phyloP scores from a whole-genome alignment of 1,284 basidiomycete species.

The Trichosporon ovoides region DNA sequence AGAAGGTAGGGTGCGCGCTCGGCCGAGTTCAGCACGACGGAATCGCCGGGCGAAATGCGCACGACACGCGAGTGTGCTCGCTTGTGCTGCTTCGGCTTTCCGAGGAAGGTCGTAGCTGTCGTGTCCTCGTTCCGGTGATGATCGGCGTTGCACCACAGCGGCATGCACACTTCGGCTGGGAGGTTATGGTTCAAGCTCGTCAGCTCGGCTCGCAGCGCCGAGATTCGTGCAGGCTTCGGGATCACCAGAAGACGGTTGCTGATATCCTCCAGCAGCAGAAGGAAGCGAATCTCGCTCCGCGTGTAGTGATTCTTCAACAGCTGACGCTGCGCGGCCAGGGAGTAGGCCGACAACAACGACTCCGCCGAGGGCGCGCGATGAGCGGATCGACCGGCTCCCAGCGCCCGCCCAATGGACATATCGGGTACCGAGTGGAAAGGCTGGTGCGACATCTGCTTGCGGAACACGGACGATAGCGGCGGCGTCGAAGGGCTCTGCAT shows the following conservation, averaged over 20 bases:
- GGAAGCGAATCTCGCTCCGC: conserved; percentile 85
- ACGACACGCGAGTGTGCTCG: conserved; percentile 90
- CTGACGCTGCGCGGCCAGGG: conserved; percentile 60
- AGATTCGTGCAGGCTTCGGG: conserved; percentile 88
- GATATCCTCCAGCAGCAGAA: conserved; percentile 85
- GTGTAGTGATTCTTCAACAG: conserved; percentile 85
- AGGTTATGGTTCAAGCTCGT: conserved; percentile 94
- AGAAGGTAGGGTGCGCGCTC: conserved; percentile 92
- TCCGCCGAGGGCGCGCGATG: conserved; percentile 50
- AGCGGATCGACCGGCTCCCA: not conserved
- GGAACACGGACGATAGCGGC: conserved; percentile 2
- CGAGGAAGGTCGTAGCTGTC: not conserved
- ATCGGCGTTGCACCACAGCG: conserved; percentile 81
- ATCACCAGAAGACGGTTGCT: conserved; percentile 86
- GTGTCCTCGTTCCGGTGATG: conserved; percentile 46
- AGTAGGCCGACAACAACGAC: conserved; percentile 57
- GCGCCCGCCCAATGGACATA: conserved; percentile 50
- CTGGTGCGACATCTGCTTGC: conserved; percentile 25
- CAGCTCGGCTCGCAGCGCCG: conserved; percentile 89
- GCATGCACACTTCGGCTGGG: conserved; percentile 88
- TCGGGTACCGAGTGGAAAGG: conserved; percentile 57
- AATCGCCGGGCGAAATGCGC: conserved; percentile 94
- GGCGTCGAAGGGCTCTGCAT: conserved; percentile 23
- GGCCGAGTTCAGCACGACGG: conserved; percentile 96
- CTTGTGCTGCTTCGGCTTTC: conserved; percentile 30